A percentile compares a stretch with the other conserved stretches of the same genome.
These are phyloP conservation scores for Spironucleus salmonicida DNA, from an alignment of 208 protist species.

Conservation along the genomic window DNA sequence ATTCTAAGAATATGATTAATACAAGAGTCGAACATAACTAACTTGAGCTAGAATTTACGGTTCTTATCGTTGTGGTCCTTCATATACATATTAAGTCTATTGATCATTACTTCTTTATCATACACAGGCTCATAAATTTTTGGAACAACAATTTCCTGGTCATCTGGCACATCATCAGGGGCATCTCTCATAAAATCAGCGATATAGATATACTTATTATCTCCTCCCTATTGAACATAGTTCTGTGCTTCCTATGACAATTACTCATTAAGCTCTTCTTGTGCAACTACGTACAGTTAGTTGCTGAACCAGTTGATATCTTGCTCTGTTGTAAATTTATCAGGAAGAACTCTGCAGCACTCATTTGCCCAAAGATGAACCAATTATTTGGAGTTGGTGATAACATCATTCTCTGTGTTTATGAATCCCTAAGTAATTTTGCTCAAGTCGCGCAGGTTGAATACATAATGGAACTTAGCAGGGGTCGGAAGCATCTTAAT, in stretches of 20 bases:
- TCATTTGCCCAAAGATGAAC: slow-evolving; percentile 83
- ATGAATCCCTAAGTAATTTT: slow-evolving; percentile 80
- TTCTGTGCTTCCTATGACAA: neutral
- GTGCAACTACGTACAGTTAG: slow-evolving; percentile 47
- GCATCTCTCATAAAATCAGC: slow-evolving; percentile 26
- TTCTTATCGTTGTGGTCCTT: slow-evolving; percentile 54
- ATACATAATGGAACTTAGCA: slow-evolving; percentile 95
- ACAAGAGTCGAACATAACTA: slow-evolving; percentile 85
- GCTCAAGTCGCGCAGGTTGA: slow-evolving; percentile 91
- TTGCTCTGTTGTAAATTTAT: slow-evolving; percentile 74
- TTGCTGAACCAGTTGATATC: slow-evolving; percentile 84
- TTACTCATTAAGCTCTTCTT: slow-evolving; percentile 1
- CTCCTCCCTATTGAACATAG: slow-evolving; percentile 15
- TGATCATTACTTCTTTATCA: slow-evolving; percentile 58
- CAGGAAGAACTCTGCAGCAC: slow-evolving; percentile 77
- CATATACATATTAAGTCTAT: slow-evolving; percentile 54
- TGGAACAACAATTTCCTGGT: slow-evolving; percentile 65
- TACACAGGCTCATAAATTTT: slow-evolving; percentile 74
- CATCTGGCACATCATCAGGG: slow-evolving; percentile 33
- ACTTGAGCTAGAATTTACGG: slow-evolving; percentile 58
- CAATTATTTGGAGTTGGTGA: slow-evolving; percentile 52
- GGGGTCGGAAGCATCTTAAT: slow-evolving; percentile 84
- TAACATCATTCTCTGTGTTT: slow-evolving; percentile 55
- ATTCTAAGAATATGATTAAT: slow-evolving; percentile 42
- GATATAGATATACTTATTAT: slow-evolving; percentile 13